These are phyloP conservation scores for Globisporangium yorkense DNA, from an alignment of 352 stramenopile genomes.

Conservation along the genomic window DNA sequence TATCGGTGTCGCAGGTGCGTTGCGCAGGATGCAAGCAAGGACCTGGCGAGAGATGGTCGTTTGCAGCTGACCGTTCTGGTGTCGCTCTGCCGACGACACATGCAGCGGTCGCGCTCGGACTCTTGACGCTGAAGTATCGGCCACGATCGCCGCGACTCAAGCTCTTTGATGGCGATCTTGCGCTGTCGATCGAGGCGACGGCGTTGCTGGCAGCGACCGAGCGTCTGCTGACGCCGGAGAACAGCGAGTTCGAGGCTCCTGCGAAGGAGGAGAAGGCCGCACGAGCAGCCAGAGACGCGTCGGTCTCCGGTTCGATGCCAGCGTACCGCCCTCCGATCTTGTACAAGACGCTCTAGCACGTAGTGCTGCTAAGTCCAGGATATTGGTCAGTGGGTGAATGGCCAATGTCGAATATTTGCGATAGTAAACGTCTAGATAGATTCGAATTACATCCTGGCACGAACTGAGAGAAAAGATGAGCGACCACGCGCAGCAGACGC, in stretches of 20 bases:
- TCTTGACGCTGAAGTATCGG: slow-evolving; percentile 3
- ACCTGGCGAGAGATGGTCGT: background rate
- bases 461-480: slow-evolving; percentile 18
- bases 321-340: slow-evolving; percentile 10
- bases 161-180: background rate
- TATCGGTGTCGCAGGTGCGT: slow-evolving; percentile 4
- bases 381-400: too few relatives aligned
- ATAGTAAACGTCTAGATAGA: too few relatives aligned
- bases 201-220: slow-evolving; percentile 3
- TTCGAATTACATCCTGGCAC: too few relatives aligned
- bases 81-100: background rate
- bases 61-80: background rate
- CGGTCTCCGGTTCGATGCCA: background rate
- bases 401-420: too few relatives aligned
- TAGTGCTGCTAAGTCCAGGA: background rate
- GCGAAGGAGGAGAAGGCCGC: background rate
- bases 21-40: background rate
- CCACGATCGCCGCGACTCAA: background rate
- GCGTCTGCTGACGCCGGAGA: background rate
- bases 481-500: slow-evolving; percentile 17
- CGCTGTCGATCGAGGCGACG: background rate
- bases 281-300: background rate
- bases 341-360: slow-evolving; percentile 8
- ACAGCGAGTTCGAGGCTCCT: background rate
- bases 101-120: slow-evolving; percentile 7